Evolutionary conservation across 352 stramenopile genomes (phyloP).

Genomic region (Globisporangium orthogonon): DNA sequence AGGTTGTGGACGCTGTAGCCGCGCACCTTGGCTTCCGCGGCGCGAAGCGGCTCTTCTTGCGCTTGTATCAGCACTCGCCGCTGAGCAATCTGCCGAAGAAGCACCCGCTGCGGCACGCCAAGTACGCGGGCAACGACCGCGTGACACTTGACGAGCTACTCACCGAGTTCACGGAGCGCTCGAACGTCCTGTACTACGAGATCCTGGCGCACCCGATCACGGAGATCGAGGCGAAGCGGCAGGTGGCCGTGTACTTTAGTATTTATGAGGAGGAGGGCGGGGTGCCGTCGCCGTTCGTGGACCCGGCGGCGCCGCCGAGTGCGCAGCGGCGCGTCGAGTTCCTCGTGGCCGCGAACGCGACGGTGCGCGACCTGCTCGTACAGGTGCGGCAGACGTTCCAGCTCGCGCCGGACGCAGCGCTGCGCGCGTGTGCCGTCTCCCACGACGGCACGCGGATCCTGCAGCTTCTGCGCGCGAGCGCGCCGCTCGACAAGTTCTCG

Average conservation of each 20-base stretch:
- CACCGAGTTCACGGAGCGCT: slow-evolving; percentile 66
- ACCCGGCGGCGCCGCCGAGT: slow-evolving; percentile 21
- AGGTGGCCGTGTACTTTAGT: slow-evolving; percentile 67
- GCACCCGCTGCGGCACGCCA: slow-evolving; percentile 53
- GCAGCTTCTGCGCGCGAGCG: slow-evolving; percentile 30
- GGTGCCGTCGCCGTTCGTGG: slow-evolving; percentile 25
- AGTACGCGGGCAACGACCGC: slow-evolving; percentile 44
- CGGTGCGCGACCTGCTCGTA: slow-evolving; percentile 39
- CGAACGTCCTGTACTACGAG: slow-evolving; percentile 69
- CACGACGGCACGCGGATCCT: slow-evolving; percentile 52
- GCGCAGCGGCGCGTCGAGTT: slow-evolving; percentile 44
- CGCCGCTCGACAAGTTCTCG: slow-evolving; percentile 35
- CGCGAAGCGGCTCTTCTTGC: slow-evolving; percentile 46
- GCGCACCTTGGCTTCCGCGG: slow-evolving; percentile 30
- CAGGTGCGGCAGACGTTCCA: slow-evolving; percentile 42
- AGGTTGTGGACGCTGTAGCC: slow-evolving; percentile 60
- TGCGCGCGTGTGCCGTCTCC: slow-evolving; percentile 61
- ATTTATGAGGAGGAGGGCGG: slow-evolving; percentile 31
- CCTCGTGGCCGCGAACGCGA: slow-evolving; percentile 48
- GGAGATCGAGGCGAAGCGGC: slow-evolving; percentile 83
- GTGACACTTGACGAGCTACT: slow-evolving; percentile 70
- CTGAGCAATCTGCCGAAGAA: slow-evolving; percentile 61
- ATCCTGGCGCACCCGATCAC: slow-evolving; percentile 68
- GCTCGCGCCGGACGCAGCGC: slow-evolving; percentile 22
- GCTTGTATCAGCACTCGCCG: slow-evolving; percentile 80